Evolutionary conservation across 2,329 filamentous ascomycete genomes (phyloP).

Genomic region (Alternaria postmessia): DNA sequence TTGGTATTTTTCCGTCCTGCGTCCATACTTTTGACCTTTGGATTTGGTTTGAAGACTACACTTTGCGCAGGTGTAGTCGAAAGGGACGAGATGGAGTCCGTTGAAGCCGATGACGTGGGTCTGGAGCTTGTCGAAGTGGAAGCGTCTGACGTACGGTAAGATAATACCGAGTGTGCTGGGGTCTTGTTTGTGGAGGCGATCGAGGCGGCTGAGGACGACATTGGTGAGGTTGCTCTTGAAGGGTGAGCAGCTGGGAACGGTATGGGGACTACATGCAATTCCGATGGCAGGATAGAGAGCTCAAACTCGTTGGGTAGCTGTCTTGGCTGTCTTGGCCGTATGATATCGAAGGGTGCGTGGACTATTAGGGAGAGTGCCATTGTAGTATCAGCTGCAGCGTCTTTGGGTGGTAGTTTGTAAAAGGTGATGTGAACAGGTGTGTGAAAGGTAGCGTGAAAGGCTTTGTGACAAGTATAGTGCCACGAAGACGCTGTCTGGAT

Average conservation of each 20-base stretch:
- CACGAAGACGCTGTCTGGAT: neutral
- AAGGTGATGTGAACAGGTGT: neutral
- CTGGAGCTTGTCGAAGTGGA: neutral
- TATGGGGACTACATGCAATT: neutral
- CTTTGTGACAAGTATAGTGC: neutral
- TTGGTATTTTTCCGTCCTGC: neutral
- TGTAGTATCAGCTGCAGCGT: neutral
- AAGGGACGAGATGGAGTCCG: neutral
- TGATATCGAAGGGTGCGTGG: neutral
- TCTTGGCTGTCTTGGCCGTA: neutral
- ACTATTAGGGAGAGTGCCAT: neutral
- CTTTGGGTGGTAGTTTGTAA: neutral
- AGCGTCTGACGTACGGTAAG: neutral
- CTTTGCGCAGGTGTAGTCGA: neutral
- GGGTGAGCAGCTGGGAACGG: neutral
- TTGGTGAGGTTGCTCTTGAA: neutral
- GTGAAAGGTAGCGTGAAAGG: neutral
- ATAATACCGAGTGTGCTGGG: neutral
- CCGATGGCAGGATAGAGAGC: neutral
- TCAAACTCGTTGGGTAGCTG: neutral
- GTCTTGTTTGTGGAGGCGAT: neutral
- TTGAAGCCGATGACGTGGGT: neutral
- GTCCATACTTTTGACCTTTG: neutral
- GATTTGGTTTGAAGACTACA: neutral
- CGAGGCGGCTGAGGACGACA: neutral